A percentile compares a stretch with the other conserved stretches of the same genome.
Evolutionary conservation across 257 asterid genomes (phyloP).

Genomic region (Petrea volubilis): DNA sequence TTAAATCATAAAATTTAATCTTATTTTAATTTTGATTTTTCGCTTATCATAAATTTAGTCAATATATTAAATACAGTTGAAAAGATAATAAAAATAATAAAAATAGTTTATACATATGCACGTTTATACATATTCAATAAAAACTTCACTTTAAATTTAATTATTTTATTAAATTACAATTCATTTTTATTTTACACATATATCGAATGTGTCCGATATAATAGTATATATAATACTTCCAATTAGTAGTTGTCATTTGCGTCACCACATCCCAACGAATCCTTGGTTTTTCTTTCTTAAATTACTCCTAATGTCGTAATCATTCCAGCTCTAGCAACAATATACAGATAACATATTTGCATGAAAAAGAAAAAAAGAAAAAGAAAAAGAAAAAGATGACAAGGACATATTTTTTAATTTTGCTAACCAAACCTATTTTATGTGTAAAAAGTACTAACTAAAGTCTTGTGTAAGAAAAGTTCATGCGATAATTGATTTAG

Average conservation of each 20-base stretch:
- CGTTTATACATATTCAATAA: too few relatives aligned
- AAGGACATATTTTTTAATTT: not conserved
- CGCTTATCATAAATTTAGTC: too few relatives aligned
- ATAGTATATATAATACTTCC: not conserved
- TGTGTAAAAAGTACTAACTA: not conserved
- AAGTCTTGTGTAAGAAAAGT: not conserved
- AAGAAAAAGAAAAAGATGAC: not conserved
- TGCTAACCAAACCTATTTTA: not conserved
- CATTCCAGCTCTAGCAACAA: not conserved
- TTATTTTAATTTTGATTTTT: too few relatives aligned
- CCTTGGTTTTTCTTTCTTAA: not conserved
- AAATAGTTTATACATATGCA: too few relatives aligned
- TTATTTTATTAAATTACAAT: too few relatives aligned
- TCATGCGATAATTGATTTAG: too few relatives aligned
- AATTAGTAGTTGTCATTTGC: constrained; percentile 15
- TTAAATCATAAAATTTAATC: too few relatives aligned
- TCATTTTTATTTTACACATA: too few relatives aligned
- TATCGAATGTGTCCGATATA: too few relatives aligned
- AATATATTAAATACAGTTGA: too few relatives aligned
- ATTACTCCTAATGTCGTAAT: not conserved
- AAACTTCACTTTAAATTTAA: too few relatives aligned
- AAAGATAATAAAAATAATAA: too few relatives aligned
- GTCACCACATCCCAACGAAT: constrained; percentile 18
- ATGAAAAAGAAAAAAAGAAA: not conserved
- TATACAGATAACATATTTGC: not conserved